Evolutionary conservation across 306 rosid species (phyloP).

Genomic region (Prinsepia uniflora): DNA sequence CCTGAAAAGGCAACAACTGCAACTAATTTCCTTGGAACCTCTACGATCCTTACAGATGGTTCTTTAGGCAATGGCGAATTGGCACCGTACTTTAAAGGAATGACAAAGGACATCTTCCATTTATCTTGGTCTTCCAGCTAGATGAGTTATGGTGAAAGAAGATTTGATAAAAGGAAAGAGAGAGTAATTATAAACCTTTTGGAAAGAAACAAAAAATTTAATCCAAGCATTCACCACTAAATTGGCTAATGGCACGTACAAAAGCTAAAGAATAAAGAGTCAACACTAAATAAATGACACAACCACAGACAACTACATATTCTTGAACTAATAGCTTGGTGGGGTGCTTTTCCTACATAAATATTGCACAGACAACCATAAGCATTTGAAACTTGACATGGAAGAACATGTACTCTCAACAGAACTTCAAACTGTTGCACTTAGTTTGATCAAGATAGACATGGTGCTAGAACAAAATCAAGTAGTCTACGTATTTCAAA

Average conservation of each 20-base stretch:
- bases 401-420: constrained; percentile 11
- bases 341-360: background rate
- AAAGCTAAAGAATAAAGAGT: background rate
- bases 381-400: background rate
- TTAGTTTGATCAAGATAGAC: background rate
- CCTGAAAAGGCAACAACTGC: constrained; percentile 93
- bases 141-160: constrained; percentile 23
- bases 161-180: constrained; percentile 11
- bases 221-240: background rate
- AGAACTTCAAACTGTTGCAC: background rate
- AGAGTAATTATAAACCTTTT: constrained; percentile 3
- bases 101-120: constrained; percentile 89
- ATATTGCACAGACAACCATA: background rate
- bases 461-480: background rate
- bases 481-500: background rate
- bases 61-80: constrained; percentile 78
- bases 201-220: background rate
- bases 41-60: constrained; percentile 66
- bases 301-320: background rate
- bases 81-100: constrained; percentile 85
- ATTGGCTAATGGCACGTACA: background rate
- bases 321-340: background rate
- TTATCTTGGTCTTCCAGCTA: constrained; percentile 63
- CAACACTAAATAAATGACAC: background rate
- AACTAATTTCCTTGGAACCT: constrained; percentile 63